Evolutionary conservation across 31 red algal genomes (phyloP).

Genomic region (Odonthalia washingtoniensis): DNA sequence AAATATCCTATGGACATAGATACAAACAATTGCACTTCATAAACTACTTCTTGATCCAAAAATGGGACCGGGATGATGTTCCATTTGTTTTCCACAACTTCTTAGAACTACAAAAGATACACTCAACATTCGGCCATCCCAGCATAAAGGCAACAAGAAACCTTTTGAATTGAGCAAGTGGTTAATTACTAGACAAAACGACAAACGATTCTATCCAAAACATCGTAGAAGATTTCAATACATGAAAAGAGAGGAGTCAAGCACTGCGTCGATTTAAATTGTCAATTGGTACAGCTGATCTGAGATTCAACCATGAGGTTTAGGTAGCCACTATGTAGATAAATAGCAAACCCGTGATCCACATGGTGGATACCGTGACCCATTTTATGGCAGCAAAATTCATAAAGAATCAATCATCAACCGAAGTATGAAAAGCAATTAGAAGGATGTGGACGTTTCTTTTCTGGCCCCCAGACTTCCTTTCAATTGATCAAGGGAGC

Average conservation of each 20-base stretch:
- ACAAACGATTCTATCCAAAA: neutral
- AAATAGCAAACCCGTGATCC: too few relatives aligned
- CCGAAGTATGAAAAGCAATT: conserved; percentile 12
- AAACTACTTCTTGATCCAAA: too few relatives aligned
- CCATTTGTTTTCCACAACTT: conserved; percentile 11
- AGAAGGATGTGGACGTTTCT: neutral
- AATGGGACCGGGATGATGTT: neutral
- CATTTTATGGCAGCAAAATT: conserved; percentile 26
- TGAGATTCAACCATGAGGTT: too few relatives aligned
- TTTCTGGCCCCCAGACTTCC: conserved; percentile 32
- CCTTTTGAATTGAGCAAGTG: conserved; percentile 9
- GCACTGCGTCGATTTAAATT: conserved; percentile 38
- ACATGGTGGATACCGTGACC: conserved; percentile 31
- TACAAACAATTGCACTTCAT: too few relatives aligned
- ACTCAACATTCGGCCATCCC: conserved; percentile 23
- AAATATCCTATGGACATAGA: too few relatives aligned
- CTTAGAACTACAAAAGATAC: neutral
- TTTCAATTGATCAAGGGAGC: conserved; percentile 21
- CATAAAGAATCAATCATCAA: neutral
- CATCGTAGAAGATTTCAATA: neutral
- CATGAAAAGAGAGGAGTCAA: neutral
- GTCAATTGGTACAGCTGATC: too few relatives aligned
- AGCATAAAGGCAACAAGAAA: neutral
- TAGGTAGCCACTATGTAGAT: too few relatives aligned
- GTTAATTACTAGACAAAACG: neutral